Conservation (phyloP, 768 basidiomycete genomes). For the Mycena vulgaris region DNA sequence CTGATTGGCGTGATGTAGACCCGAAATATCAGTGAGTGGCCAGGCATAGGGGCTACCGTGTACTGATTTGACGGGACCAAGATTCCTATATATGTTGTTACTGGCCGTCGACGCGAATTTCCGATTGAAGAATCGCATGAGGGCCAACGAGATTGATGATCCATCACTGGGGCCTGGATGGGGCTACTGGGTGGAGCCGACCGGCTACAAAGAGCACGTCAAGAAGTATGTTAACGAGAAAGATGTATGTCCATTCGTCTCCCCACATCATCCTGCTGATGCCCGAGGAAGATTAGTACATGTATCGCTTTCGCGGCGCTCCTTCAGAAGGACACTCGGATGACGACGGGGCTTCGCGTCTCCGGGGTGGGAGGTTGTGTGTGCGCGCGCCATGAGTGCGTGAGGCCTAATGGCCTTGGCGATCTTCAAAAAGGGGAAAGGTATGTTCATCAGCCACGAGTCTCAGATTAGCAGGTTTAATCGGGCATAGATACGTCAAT, state of each 20-base stretch:
- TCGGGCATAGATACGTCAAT: no score
- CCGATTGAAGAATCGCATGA: constrained; percentile 30
- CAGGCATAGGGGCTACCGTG: no score
- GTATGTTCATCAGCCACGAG: constrained; percentile 37
- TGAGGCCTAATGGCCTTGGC: constrained; percentile 36
- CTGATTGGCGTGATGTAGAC: constrained; percentile 25
- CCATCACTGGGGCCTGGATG: constrained; percentile 32
- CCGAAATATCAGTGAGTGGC: background rate
- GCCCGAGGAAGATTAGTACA: constrained; percentile 5
- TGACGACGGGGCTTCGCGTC: constrained; percentile 16
- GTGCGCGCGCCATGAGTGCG: constrained; percentile 38
- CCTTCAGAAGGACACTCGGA: constrained; percentile 34
- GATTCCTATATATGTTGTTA: constrained; percentile 28
- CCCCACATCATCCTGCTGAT: no score
- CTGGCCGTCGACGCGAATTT: constrained; percentile 43
- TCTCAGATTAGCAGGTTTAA: no score
- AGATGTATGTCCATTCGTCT: no score
- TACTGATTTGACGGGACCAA: background rate
- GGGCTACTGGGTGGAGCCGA: constrained; percentile 36
- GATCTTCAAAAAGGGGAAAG: constrained; percentile 45
- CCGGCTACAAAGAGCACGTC: constrained; percentile 23
- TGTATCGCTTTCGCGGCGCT: constrained; percentile 39
- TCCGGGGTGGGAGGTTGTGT: constrained; percentile 33
- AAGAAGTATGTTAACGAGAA: constrained; percentile 22
- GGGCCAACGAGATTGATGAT: constrained; percentile 27